phyloP scores from a whole-genome alignment of 2,329 filamentous ascomycete genomes.

The Monosporascus cannonballus region DNA sequence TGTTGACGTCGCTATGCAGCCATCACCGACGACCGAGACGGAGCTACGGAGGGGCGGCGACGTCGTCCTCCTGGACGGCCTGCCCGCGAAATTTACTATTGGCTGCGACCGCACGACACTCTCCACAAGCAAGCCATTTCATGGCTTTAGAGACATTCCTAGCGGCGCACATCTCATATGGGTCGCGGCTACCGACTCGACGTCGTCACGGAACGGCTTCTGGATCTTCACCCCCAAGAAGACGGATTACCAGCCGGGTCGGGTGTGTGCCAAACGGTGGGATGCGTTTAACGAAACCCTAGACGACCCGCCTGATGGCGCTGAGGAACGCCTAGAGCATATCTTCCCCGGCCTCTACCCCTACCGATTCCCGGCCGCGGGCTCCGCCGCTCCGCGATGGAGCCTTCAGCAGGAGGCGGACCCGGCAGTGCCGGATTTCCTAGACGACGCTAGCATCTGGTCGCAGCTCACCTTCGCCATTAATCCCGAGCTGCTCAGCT shows the following conservation, averaged over 20 bases:
- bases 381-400: constrained; percentile 7
- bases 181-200: constrained; percentile 42
- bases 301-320: constrained; percentile 36
- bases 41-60: constrained; percentile 32
- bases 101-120: constrained; percentile 48
- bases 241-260: constrained; percentile 22
- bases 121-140: constrained; percentile 37
- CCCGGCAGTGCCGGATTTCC: constrained; percentile 17
- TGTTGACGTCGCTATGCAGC: too few species aligned
- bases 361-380: constrained; percentile 32
- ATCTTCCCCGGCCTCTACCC: constrained; percentile 38
- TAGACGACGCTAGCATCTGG: constrained; percentile 39
- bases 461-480: constrained; percentile 44
- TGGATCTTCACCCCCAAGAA: constrained; percentile 42
- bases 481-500: constrained; percentile 35
- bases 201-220: constrained; percentile 48
- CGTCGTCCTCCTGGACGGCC: constrained; percentile 44
- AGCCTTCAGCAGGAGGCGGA: constrained; percentile 10
- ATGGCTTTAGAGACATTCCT: constrained; percentile 49
- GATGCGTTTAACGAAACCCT: constrained; percentile 50
- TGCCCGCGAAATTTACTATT: constrained; percentile 45
- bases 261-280: constrained; percentile 32
- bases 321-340: constrained; percentile 36
- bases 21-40: too few species aligned
- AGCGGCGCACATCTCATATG: constrained; percentile 54